Base-by-base conservation (phyloP, 768 basidiomycete species). In the Amanita pallidorosea region DNA sequence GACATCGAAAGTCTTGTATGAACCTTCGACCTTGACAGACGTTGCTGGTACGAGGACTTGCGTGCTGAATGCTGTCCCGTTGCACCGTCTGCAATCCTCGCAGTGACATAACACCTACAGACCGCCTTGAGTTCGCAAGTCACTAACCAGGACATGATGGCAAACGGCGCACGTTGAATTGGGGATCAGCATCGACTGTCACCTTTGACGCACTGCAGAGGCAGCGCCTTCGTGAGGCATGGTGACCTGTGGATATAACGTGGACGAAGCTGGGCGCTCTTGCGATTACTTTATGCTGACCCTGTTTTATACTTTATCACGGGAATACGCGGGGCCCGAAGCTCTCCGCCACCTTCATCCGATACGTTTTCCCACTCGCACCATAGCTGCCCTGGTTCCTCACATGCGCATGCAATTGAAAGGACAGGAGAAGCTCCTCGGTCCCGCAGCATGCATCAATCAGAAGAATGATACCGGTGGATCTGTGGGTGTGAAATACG, bases 51-150 rank as follows among this genome's bases (percentile, higher is more conserved):
- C 55, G 20, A 56, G 22, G 2, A 50, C 46, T 37, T 56, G 54
- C 7, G 41, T 18, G 35, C 55, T 56, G 44, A 49, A 56, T 1
- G 55, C 55, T 3, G 38, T 49, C 2, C 55, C 55, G 36, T 42
- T 53, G 38, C 27, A 37, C 27, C 47, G 25, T 46, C 47, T 34
- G 48, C 55, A 56, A 45, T 56, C 55, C 29, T 38, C 29, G 29
- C 55, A 56, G 29, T 56, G 55, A 41, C 55, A 56, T n/a, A 53
- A 29, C 8, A 53, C 23, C 49, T 55, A 22, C 13, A 15, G 25
- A 20, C 18, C 27, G 2, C 29, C 12, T 13, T 13, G 12, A 33
- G 17, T 13, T 22, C 15, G 1, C 12, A 20, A 37, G 36, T 22
- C 17, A 5, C 7, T 37, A 47, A 47, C 7, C 9, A 3, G 17